Evolutionary conservation across 495 filamentous ascomycete genomes (phyloP).

Genomic region (Aspergillus indologenus): DNA sequence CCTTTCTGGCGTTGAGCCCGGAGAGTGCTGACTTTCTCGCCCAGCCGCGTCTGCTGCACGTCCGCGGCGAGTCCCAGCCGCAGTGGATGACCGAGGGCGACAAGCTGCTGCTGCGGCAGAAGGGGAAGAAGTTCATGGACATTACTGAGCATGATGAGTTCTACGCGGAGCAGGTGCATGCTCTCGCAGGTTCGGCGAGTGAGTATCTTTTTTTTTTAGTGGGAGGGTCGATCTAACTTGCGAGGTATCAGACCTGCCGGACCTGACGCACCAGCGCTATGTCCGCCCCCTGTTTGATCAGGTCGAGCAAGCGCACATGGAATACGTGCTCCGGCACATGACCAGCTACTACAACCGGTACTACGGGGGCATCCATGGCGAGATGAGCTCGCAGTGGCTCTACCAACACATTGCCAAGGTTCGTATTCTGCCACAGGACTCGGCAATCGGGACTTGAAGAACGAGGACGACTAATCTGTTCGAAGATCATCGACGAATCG

Average conservation of each 20-base stretch:
- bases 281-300: neutral
- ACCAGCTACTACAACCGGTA: conserved; percentile 5
- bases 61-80: neutral
- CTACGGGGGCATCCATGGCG: conserved; percentile 2
- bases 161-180: neutral
- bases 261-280: neutral
- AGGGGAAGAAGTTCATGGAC: conserved; percentile 3
- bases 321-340: neutral
- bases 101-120: neutral
- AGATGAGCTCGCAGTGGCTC: conserved; percentile 3
- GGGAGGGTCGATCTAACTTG: neutral
- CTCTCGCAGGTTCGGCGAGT: neutral
- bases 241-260: neutral
- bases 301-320: neutral
- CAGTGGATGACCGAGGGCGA: conserved; percentile 7
- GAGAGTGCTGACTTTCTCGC: neutral
- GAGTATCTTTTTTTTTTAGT: neutral
- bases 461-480: neutral
- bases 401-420: neutral
- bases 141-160: conserved; percentile 1
- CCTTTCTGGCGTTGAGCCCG: neutral
- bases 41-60: neutral
- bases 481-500: conserved; percentile 1
- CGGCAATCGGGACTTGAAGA: neutral
- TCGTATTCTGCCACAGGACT: no score